Base-by-base conservation (phyloP, 2,329 filamentous ascomycete genomes). In the Paramyrothecium roridum region DNA sequence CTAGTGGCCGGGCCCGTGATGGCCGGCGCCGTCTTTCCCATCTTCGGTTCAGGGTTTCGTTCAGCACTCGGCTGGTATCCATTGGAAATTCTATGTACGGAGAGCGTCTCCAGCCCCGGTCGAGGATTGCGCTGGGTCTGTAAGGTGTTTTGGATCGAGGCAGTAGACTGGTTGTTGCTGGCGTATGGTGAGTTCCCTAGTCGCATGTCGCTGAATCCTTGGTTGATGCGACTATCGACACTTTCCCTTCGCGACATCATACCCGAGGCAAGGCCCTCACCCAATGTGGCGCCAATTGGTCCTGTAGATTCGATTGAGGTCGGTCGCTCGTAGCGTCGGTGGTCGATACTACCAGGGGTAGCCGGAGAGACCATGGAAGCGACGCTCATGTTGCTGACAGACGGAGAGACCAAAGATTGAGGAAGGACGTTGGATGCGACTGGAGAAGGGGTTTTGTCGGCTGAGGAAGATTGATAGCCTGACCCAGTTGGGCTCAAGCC, bases 161-260 rank as follows among this genome's bases (percentile, higher is more conserved):
- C 85, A 3, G 88, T 88, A 2, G 89, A 92, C 54, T 87, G 85
- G 70, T 93, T 92, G 63, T 89, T 85, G 68, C 85, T 91, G 22
- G 88, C 83, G 65, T 92, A 93, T 1, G 89, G 89, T 2, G 79
- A 80, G 48, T 81, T 81, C 52, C 85, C 84, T 50, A 93, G 78
- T 61, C 85, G 80, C 71, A 93, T 80, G 48, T 90, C 86, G 55
- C 80, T 82, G 69, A 93, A 86, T 48, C 82, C 82, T 60, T 86
- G 84, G 65, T 90, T 90, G 68, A 93, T 87, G 59, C 89, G 83
- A 70, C 89, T 91, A 70, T 93, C 89, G 4, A 93, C 87, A 63
- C 89, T 93, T 72, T 91, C 90, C 52, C 90, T 83, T 56, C 88
- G 82, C 50, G 86, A 85, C 50, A 55, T 58, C 17, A 61, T 56